These are phyloP conservation scores for Colletotrichum filicis DNA, from an alignment of 2,329 filamentous ascomycete species.

Conservation along the genomic window DNA sequence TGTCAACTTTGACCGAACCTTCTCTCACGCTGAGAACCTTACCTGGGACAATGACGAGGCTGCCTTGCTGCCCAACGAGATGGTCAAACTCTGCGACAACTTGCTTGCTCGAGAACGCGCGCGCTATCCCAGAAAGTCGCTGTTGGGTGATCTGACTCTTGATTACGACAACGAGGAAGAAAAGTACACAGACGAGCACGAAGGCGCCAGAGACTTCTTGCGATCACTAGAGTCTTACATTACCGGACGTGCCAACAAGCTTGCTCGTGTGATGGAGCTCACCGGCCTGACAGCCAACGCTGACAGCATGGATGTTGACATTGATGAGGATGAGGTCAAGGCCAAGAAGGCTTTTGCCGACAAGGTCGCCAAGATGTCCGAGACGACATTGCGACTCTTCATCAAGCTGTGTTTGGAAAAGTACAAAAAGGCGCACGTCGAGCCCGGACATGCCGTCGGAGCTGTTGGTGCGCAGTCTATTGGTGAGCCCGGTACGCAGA, in stretches of 20 bases:
- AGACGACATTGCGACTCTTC: slow-evolving; percentile 78
- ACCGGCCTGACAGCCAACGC: slow-evolving; percentile 33
- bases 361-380: slow-evolving; percentile 85
- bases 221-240: slow-evolving; percentile 82
- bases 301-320: slow-evolving; percentile 42
- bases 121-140: slow-evolving; percentile 69
- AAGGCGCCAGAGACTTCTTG: slow-evolving; percentile 86
- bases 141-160: slow-evolving; percentile 71
- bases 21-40: slow-evolving; percentile 79
- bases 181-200: slow-evolving; percentile 78
- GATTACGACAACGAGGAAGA: slow-evolving; percentile 77
- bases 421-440: slow-evolving; percentile 89
- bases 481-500: slow-evolving; percentile 97
- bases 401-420: slow-evolving; percentile 87
- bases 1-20: slow-evolving; percentile 92
- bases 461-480: slow-evolving; percentile 98
- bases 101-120: slow-evolving; percentile 75
- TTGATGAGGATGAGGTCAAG: slow-evolving; percentile 39
- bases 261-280: slow-evolving; percentile 47
- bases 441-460: slow-evolving; percentile 95
- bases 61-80: slow-evolving; percentile 79
- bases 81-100: slow-evolving; percentile 73
- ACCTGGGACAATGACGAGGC: slow-evolving; percentile 84
- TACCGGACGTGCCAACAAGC: slow-evolving; percentile 66
- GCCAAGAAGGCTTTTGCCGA: slow-evolving; percentile 62